Evolutionary conservation across 345 rosid genomes (phyloP), one percentile per base, ranked within the genome.

Genomic region (Citrus maxima): DNA sequence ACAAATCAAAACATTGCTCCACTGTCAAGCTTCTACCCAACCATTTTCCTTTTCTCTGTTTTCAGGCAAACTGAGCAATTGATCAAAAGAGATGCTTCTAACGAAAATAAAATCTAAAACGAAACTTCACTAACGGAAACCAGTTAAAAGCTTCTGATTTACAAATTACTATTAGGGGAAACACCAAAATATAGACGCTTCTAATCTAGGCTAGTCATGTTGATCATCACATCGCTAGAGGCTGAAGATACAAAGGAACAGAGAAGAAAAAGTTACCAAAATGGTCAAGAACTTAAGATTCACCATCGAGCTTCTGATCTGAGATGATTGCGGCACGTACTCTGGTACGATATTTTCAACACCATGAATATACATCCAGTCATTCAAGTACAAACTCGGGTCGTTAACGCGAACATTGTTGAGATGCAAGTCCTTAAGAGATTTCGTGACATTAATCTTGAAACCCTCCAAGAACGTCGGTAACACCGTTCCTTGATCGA

Each of bases 401-500:
- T 25, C 27, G 32, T 34, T 6, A 32, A 64, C 32, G 13, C 14
- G 49, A n/a, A 65, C 63, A 30, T 65, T 35, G 51, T 64, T 51
- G 49, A 64, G 25, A 0, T 9, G 22, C 60, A 46, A 30, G 42
- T 22, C 46, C 8, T 30, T 19, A 3, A 13, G 8, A 22, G 61
- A 63, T 19, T n/a, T 12, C 7, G 58, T 49, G 56, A 75, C 40
- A 6, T 49, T 75, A 55, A 75, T 64, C 7, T 46, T 10, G 49
- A 78, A 85, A 7, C 80, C 84, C 25, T 74, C 60, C 64, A 76
- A 51, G 61, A 64, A 81, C 13, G 80, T 79, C 3, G 76, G 78
- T 0, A 84, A 22, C 32, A 12, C 51, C 18, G 69, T 24, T 8
- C 79, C 86, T 49, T 79, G 34, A 21, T 81, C 78, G 3, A 79